Conservation (phyloP, 1,284 basidiomycete species). For the Trichosporon coremiiforme region DNA sequence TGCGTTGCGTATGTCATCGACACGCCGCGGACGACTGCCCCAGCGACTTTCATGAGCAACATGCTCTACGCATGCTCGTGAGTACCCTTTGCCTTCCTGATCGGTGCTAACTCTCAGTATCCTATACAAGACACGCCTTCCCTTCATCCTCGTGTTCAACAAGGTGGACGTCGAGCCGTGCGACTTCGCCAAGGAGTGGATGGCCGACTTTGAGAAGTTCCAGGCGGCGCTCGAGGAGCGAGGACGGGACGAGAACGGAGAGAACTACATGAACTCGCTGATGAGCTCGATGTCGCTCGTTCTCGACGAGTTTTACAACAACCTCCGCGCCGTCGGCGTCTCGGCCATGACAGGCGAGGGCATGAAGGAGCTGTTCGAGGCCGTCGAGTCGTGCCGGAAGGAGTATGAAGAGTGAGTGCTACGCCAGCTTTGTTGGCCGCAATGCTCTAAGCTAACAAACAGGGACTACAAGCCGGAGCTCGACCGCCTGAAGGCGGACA, state of each 20-base stretch:
- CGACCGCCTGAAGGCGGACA: conserved; percentile 64
- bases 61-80: conserved; percentile 99
- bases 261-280: conserved; percentile 97
- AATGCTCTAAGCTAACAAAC: conserved; percentile 23
- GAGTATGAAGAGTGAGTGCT: conserved; percentile 79
- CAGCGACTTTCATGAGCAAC: conserved; percentile 99
- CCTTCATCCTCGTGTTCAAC: conserved; percentile 98
- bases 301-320: conserved; percentile 97
- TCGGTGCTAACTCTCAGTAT: conserved; percentile 63
- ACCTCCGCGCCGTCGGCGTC: conserved; percentile 91
- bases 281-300: conserved; percentile 99
- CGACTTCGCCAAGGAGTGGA: conserved; percentile 94
- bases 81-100: conserved; percentile 38
- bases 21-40: conserved; percentile 90
- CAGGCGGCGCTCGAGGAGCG: conserved; percentile 63
- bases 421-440: background rate
- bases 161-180: conserved; percentile 89
- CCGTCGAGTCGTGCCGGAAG: conserved; percentile 79
- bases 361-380: conserved; percentile 85
- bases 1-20: conserved; percentile 97
- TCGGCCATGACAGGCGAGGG: conserved; percentile 94
- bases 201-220: conserved; percentile 88
- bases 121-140: conserved; percentile 95
- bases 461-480: conserved; percentile 93
- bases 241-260: conserved; percentile 76